These are phyloP conservation scores for Carex cristatella DNA, from an alignment of 176 grass and related monocot genomes.

Conservation along the genomic window DNA sequence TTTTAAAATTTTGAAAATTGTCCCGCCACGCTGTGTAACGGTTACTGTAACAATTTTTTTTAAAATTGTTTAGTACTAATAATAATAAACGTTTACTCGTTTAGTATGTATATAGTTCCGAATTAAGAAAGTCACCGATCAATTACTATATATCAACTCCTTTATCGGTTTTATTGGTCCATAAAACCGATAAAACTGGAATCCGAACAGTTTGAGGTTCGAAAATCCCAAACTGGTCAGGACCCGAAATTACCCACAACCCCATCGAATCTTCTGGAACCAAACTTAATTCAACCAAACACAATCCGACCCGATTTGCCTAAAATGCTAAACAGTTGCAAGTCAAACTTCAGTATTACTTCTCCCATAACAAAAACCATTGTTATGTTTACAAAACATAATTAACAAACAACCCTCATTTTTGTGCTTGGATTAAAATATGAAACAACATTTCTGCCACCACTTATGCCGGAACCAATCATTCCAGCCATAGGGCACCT, in stretches of 20 bases:
- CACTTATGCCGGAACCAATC: constrained; percentile 20
- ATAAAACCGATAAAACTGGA: no score
- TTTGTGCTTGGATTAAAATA: constrained; percentile 17
- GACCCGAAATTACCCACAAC: not conserved
- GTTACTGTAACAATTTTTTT: no score
- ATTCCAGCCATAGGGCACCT: constrained; percentile 16
- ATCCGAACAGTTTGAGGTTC: no score
- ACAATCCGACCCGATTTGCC: not conserved
- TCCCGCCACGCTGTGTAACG: no score
- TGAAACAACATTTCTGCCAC: constrained; percentile 12
- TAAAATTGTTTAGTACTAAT: no score
- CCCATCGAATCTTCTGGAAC: not conserved
- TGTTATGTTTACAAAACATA: not conserved
- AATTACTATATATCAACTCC: no score
- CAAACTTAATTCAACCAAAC: not conserved
- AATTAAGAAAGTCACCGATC: no score
- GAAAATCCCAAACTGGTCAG: not conserved
- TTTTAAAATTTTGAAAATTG: no score
- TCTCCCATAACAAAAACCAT: not conserved
- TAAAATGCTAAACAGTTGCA: not conserved
- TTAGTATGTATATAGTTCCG: no score
- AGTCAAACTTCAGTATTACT: not conserved
- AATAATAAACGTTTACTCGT: no score
- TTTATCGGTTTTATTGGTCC: no score
- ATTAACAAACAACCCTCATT: not conserved